A percentile compares a stretch with the other conserved stretches of the same genome.
These are phyloP conservation scores for Ceratocystiopsis brevicomis DNA, from an alignment of 2,329 filamentous ascomycete genomes.

Conservation along the genomic window DNA sequence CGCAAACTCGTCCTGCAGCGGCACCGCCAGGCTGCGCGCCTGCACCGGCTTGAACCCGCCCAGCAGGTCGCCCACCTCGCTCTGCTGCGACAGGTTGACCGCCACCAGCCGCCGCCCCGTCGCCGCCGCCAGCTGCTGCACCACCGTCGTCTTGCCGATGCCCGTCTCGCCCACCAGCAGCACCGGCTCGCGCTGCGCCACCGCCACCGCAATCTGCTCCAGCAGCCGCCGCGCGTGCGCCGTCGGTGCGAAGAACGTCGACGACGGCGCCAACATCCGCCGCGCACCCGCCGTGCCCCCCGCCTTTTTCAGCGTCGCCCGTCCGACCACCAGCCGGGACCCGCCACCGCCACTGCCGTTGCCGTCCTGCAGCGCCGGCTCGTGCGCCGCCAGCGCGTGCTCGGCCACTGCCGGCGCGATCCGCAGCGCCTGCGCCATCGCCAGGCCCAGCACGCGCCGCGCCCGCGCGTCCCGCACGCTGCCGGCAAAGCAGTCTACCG, in stretches of 20 bases:
- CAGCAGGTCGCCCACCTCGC: conserved; percentile 85
- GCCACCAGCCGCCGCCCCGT: conserved; percentile 75
- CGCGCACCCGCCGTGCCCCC: conserved; percentile 16
- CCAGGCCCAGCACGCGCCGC: conserved; percentile 39
- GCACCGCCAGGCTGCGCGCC: conserved; percentile 68
- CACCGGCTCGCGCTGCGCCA: conserved; percentile 71
- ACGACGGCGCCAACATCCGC: conserved; percentile 6
- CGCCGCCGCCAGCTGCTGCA: conserved; percentile 75
- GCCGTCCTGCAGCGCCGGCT: conserved; percentile 49
- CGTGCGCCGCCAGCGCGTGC: conserved; percentile 55
- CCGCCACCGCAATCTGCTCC: conserved; percentile 70
- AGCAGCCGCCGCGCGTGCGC: conserved; percentile 66
- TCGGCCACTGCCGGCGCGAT: conserved; percentile 66
- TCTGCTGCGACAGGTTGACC: conserved; percentile 95
- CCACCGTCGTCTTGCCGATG: conserved; percentile 91
- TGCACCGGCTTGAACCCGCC: conserved; percentile 96
- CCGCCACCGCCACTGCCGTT: no score
- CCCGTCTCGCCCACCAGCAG: conserved; percentile 96
- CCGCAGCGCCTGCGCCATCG: conserved; percentile 72
- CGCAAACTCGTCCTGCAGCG: conserved; percentile 85
- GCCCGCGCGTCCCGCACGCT: conserved; percentile 50
- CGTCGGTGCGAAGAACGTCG: conserved; percentile 82
- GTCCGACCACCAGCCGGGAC: conserved; percentile 41
- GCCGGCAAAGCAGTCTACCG: conserved; percentile 78
- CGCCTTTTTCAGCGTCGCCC: conserved; percentile 42